Evolutionary conservation across 2,329 filamentous ascomycete genomes (phyloP), one percentile per base, ranked within the genome.

Genomic region (Claviceps humidiphila): DNA sequence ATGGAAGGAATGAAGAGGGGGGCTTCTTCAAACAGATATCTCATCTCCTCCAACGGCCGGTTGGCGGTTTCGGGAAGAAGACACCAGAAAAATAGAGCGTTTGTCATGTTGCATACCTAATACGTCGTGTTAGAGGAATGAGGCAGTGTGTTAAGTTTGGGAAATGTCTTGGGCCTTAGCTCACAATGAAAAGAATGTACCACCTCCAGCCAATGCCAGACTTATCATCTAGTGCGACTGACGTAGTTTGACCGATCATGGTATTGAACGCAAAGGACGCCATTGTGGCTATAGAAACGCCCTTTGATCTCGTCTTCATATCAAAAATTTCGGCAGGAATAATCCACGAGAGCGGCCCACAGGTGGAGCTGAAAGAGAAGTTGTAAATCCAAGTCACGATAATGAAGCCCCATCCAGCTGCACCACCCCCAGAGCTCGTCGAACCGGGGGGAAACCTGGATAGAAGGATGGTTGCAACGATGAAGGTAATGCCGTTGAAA

Each of bases 181-280:
- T 47, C 26, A 47, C 44, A 37, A 47, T 47, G 20, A 47, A 47
- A 16, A 47, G 44, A 20, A 47, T 47, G n/a, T 47, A 47, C 44
- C 44, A 47, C 26, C 30, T 47, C 44, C 44, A 47, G 24, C 44
- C 44, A 20, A 47, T 47, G 16, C 44, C 44, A 20, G 44, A 34
- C 26, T 47, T 47, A 24, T 47, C 44, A 37, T 47, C 44, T 8
- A 47, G 44, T 6, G 44, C 44, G 26, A 47, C 44, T 2, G 44
- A 47, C 26, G 44, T 47, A 14, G 44, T 47, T 20, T 47, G 44
- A 9, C 26, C 44, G 13, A 47, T 47, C 44, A 47, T 47, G 44
- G 44, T 47, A 17, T 47, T 47, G 44, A 47, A 47, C 8, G 44
- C 44, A 37, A 47, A 47, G 9, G 44, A 47, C 26, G 44, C 26